phyloP scores from a whole-genome alignment of 768 basidiomycete species.

The Pisolithus tinctorius region DNA sequence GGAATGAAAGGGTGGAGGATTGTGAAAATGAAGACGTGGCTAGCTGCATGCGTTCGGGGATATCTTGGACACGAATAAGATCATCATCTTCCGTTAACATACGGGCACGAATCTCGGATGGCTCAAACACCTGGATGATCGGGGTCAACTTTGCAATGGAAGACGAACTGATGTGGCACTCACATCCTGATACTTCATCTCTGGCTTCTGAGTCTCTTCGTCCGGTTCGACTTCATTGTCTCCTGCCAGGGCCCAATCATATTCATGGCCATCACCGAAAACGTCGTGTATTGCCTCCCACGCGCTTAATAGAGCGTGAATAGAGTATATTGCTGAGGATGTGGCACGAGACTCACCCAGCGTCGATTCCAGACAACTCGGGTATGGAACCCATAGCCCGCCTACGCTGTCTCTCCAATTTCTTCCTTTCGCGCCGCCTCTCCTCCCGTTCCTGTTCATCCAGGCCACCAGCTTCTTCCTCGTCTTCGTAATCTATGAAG shows the following conservation, averaged over 20 bases:
- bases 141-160: constrained; percentile 1
- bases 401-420: constrained; percentile 58
- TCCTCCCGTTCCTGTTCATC: constrained; percentile 75
- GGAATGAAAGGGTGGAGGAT: constrained; percentile 52
- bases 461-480: constrained; percentile 73
- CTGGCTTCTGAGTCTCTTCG: constrained; percentile 49
- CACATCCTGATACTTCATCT: constrained; percentile 85
- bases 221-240: constrained; percentile 59
- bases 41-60: constrained; percentile 95
- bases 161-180: constrained; percentile 11
- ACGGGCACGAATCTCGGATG: constrained; percentile 86
- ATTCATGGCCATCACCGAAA: constrained; percentile 94
- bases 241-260: constrained; percentile 87
- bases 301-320: constrained; percentile 44
- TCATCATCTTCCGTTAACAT: constrained; percentile 93
- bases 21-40: constrained; percentile 76
- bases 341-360: constrained; percentile 49
- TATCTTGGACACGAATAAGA: constrained; percentile 80
- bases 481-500: constrained; percentile 75
- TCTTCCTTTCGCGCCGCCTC: constrained; percentile 57
- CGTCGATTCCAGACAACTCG: constrained; percentile 74
- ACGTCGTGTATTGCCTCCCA: constrained; percentile 96
- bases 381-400: constrained; percentile 59
- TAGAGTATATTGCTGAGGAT: background rate
- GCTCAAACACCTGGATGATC: constrained; percentile 81